Percentiles rank a stretch among this genome's conserved stretches.
Evolutionary conservation across 805 yeast genomes (phyloP).

Genomic region (Metschnikowia bowlesiae): DNA sequence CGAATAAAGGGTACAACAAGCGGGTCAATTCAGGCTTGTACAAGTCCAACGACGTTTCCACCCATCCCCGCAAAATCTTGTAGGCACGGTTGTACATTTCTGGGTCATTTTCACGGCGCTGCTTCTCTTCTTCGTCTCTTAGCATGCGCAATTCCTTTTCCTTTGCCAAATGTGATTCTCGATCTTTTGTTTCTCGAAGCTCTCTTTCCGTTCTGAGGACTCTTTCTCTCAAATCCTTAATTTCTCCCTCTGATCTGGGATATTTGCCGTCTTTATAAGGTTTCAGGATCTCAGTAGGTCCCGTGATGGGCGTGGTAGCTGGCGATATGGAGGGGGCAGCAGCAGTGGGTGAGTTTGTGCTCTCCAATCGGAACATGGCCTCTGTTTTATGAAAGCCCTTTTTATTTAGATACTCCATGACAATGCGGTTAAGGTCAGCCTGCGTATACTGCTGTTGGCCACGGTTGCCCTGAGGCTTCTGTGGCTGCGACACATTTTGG

Average conservation of each 20-base stretch:
- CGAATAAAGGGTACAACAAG: conserved; percentile 86
- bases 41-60: conserved; percentile 83
- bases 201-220: conserved; percentile 34
- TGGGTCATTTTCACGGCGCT: conserved; percentile 53
- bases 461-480: conserved; percentile 3
- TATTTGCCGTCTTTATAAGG: conserved; percentile 24
- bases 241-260: conserved; percentile 28
- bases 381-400: conserved; percentile 95
- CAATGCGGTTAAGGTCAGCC: conserved; percentile 87
- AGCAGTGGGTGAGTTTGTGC: conserved; percentile 55
- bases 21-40: conserved; percentile 84
- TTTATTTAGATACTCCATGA: conserved; percentile 84
- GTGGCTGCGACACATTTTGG: conserved; percentile 2
- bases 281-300: conserved; percentile 28
- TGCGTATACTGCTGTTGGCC: conserved; percentile 55
- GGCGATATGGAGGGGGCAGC: conserved; percentile 49
- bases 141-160: conserved; percentile 37
- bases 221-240: conserved; percentile 33
- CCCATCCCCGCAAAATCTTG: conserved; percentile 78
- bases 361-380: conserved; percentile 86
- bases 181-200: conserved; percentile 35
- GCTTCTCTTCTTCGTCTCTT: conserved; percentile 40
- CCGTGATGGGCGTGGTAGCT: conserved; percentile 32
- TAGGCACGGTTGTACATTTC: conserved; percentile 77
- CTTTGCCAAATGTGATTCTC: conserved; percentile 33